These are phyloP conservation scores for Auriscalpium vulgare DNA, from an alignment of 768 basidiomycete genomes.

Conservation along the genomic window DNA sequence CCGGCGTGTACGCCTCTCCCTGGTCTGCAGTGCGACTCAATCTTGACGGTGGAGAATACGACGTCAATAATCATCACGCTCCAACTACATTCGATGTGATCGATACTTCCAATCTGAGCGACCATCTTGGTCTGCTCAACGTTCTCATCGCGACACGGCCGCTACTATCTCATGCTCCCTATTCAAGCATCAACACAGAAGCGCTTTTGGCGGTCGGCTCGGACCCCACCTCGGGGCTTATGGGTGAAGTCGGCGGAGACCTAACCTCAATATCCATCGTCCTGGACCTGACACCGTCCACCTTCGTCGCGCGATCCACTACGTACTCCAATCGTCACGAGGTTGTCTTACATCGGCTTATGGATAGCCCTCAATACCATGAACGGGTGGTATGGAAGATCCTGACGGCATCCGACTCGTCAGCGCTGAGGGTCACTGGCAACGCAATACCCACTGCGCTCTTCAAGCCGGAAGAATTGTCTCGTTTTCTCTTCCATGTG, in stretches of 20 bases:
- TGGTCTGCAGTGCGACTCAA: slow-evolving; percentile 29
- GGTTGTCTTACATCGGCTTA: background rate
- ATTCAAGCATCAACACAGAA: slow-evolving; percentile 34
- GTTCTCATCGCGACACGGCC: slow-evolving; percentile 31
- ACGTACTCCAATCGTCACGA: background rate
- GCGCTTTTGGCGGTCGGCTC: slow-evolving; percentile 26
- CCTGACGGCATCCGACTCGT: background rate
- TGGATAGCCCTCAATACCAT: background rate
- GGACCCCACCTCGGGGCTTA: slow-evolving; percentile 21
- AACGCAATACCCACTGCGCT: background rate
- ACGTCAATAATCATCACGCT: slow-evolving; percentile 5
- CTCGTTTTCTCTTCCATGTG: background rate
- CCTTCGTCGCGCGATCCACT: background rate
- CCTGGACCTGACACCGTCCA: background rate
- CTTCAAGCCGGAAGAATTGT: background rate
- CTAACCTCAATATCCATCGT: background rate
- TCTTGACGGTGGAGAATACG: slow-evolving; percentile 28
- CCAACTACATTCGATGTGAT: slow-evolving; percentile 36
- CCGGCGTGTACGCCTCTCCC: slow-evolving; percentile 23
- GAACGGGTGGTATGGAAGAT: background rate
- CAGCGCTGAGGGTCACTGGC: background rate
- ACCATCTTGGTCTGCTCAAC: slow-evolving; percentile 41
- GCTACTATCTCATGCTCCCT: slow-evolving; percentile 24
- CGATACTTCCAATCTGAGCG: slow-evolving; percentile 41
- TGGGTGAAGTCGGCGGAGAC: background rate